Base-by-base conservation (phyloP, 257 asterid species). In the Henckelia pumila region DNA sequence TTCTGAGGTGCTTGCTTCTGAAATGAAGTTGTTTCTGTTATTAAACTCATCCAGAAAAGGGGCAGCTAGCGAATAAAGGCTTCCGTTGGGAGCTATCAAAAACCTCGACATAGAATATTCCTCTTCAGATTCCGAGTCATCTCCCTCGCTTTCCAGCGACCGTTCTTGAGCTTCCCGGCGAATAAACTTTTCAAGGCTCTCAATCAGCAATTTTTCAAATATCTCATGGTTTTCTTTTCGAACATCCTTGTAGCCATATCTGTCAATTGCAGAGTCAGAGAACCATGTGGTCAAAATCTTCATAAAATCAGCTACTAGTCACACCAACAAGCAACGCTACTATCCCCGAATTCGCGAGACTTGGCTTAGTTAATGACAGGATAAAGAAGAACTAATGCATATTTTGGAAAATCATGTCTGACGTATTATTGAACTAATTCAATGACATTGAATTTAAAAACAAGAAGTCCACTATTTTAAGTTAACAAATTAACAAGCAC, bases 221-320 rank as follows among this genome's bases (percentile, higher is more conserved):
- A 80, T 84, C 80, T 87, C 92, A 82, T 87, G 96, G 78, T 82
- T 87, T 84, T 91, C 97, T 81, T 91, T 91, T 62, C 94, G 97
- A 58, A 79, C 93, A 64, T 94, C 99, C 87, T 91, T 94, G 95
- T 94, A 94, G 22, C 99, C 99, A 56, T 94, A 94, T 75, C 99
- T 94, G 87, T 81, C 60, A 53, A 61, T 33, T 33, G 14, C 14
- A 67, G 75, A 40, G 64, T 60, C 49, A 71, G 59, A 67, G 44
- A 61, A 33, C 23, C 44, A 56, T 22, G 13, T 28, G 23, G 64
- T 61, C 58, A 37, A 26, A 44, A 25, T 61, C 55, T 29, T 64
- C 25, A 21, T 37, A 37, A 37, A 37, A 37, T 37, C 49, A 37
- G 49, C 44, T 11, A 13, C n/a, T 37, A 37, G 49, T 10, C 49